Evolutionary conservation across 495 filamentous ascomycete species (phyloP).

Genomic region (Corynascus novoguineensis): DNA sequence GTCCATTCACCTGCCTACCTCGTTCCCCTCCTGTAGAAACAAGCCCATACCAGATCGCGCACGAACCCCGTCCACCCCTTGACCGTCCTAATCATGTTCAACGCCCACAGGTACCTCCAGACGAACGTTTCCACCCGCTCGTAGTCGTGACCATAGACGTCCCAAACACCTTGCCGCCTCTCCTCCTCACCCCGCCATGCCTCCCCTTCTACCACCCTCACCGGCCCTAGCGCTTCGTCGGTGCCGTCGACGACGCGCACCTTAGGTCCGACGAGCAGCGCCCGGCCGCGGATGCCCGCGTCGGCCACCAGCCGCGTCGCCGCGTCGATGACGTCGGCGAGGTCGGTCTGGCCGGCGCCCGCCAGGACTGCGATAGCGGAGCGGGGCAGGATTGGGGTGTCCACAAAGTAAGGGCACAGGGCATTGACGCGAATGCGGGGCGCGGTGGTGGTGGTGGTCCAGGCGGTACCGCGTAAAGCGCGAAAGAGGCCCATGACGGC

Average conservation of each 20-base stretch:
- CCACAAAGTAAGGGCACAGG: constrained; percentile 61
- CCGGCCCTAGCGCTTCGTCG: not conserved
- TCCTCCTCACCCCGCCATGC: constrained; percentile 2
- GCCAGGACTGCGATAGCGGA: constrained; percentile 45
- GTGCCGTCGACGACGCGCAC: constrained; percentile 31
- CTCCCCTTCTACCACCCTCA: constrained; percentile 1
- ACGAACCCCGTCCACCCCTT: constrained; percentile 49
- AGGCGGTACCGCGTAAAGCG: constrained; percentile 44
- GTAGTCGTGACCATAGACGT: constrained; percentile 54
- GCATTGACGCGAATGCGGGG: constrained; percentile 55
- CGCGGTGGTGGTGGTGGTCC: constrained; percentile 31
- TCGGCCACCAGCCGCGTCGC: constrained; percentile 42
- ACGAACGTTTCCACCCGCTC: constrained; percentile 49
- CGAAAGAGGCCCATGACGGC: constrained; percentile 60
- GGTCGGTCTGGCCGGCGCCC: constrained; percentile 45
- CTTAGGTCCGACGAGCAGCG: constrained; percentile 50
- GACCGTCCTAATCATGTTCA: constrained; percentile 42
- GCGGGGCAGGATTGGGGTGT: constrained; percentile 51
- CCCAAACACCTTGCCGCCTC: constrained; percentile 39
- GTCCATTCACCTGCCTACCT: not conserved
- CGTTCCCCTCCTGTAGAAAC: constrained; percentile 2
- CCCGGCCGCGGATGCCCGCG: constrained; percentile 45
- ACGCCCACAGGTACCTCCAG: constrained; percentile 39
- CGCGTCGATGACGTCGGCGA: constrained; percentile 47
- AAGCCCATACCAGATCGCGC: constrained; percentile 39